These are phyloP conservation scores for Fusarium sp. DNA, from an alignment of 2,329 filamentous ascomycete species.

Conservation along the genomic window DNA sequence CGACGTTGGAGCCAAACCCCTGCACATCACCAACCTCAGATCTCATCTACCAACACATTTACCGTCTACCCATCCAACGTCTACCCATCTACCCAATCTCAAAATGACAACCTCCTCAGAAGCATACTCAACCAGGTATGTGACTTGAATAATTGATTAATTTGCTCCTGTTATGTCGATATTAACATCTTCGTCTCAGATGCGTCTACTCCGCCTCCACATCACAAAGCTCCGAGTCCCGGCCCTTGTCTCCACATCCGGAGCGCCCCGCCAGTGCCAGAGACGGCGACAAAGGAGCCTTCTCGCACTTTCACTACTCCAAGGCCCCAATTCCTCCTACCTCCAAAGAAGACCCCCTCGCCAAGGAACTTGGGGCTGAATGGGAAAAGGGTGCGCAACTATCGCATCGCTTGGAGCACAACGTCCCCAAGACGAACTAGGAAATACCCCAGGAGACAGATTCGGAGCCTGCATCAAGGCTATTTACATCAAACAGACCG, in stretches of 20 bases:
- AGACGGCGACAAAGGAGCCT: neutral
- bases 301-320: neutral
- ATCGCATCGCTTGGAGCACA: neutral
- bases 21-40: neutral
- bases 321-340: neutral
- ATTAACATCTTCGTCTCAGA: neutral
- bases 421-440: neutral
- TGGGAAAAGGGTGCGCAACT: neutral
- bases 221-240: neutral
- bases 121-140: neutral
- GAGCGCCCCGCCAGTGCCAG: neutral
- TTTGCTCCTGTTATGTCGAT: neutral
- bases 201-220: conserved; percentile 7
- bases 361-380: neutral
- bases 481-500: neutral
- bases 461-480: neutral
- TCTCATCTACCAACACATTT: neutral
- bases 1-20: neutral
- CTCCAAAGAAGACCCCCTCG: neutral
- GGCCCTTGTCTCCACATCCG: neutral
- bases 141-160: neutral
- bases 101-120: neutral
- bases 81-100: neutral
- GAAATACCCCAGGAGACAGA: neutral
- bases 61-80: too few species aligned